Evolutionary conservation across 495 filamentous ascomycete species (phyloP), one percentile per base, ranked within the genome.

Genomic region (Trichoderma reesei): DNA sequence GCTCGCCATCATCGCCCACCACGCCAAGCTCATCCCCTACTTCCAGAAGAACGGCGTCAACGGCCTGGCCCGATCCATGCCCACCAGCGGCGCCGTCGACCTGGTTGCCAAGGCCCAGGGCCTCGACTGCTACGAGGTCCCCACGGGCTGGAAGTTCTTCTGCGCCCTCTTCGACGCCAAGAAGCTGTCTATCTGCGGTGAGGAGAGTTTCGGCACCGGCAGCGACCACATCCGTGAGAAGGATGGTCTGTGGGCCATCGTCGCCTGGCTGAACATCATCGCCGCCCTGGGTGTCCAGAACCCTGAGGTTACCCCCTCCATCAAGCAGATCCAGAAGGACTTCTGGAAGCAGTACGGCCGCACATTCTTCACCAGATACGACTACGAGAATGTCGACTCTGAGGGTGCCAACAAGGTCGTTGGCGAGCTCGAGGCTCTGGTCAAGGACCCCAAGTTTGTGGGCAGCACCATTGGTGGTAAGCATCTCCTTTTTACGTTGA

Each of bases 131-230:
- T 98, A 98, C 78, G 94, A 98, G 77, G 94, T 98, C 5, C 94
- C 94, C 11, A 98, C 94, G 1, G 94, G 94, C 65, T 98, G 94
- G 94, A 98, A 98, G 77, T 98, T 98, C 84, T 98, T 98, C 86
- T 98, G 94, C 75, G 94, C 91, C 71, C 82, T 98, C 63, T 97
- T 98, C 71, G 94, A 98, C 71, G 89, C 92, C 66, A 81, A 97
- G 76, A 96, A 96, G 83, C 88, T 98, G 74, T 96, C 92, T 69
- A 98, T 98, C 75, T 98, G 94, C 73, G 94, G 94, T 48, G 94
- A 98, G 75, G 94, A 98, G 82, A 92, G 88, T 62, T 98, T 98
- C 73, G 94, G 94, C 44, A 98, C 94, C 2, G 94, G 94, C n/a
- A 93, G 89, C 82, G 96, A 98, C 80, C 94, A 98, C 76, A 96